phyloP scores from a whole-genome alignment of 2,329 filamentous ascomycete species.

The Fonsecaea multimorphosa region DNA sequence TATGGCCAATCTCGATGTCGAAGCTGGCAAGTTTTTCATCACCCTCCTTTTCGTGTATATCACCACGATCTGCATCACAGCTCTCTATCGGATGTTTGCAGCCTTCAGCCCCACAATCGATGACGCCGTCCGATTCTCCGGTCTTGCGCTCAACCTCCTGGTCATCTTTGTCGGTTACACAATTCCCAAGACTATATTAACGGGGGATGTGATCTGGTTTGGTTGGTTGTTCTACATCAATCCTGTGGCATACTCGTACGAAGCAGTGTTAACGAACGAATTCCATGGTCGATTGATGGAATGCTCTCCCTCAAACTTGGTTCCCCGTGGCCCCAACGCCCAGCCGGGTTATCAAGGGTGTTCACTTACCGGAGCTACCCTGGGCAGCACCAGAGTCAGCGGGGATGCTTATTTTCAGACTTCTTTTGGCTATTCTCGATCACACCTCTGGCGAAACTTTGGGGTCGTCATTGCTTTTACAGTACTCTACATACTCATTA shows the following conservation, averaged over 20 bases:
- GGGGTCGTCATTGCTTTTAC: conserved; percentile 78
- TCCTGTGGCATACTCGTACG: conserved; percentile 66
- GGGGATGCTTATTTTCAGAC: conserved; percentile 62
- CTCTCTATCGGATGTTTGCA: conserved; percentile 71
- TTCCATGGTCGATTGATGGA: conserved; percentile 63
- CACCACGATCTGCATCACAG: conserved; percentile 67
- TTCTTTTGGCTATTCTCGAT: conserved; percentile 59
- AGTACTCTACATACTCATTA: conserved; percentile 74
- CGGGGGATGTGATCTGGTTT: conserved; percentile 68
- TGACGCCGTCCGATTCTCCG: conserved; percentile 69
- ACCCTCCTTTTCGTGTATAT: conserved; percentile 69
- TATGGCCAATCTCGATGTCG: conserved; percentile 64
- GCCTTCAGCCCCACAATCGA: conserved; percentile 68
- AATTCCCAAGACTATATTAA: conserved; percentile 68
- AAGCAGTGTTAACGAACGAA: conserved; percentile 71
- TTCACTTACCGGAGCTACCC: conserved; percentile 62
- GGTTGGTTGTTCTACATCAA: conserved; percentile 66
- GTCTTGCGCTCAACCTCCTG: conserved; percentile 66
- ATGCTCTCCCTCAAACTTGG: conserved; percentile 64
- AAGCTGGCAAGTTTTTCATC: conserved; percentile 69
- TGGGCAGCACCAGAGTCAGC: conserved; percentile 58
- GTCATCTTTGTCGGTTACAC: conserved; percentile 71
- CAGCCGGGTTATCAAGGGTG: conserved; percentile 67
- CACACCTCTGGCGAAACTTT: conserved; percentile 73
- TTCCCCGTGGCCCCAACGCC: conserved; percentile 64